These are phyloP conservation scores for Mesembryanthemum crystallinum DNA, from an alignment of 148 eudicot genomes.

Conservation along the genomic window DNA sequence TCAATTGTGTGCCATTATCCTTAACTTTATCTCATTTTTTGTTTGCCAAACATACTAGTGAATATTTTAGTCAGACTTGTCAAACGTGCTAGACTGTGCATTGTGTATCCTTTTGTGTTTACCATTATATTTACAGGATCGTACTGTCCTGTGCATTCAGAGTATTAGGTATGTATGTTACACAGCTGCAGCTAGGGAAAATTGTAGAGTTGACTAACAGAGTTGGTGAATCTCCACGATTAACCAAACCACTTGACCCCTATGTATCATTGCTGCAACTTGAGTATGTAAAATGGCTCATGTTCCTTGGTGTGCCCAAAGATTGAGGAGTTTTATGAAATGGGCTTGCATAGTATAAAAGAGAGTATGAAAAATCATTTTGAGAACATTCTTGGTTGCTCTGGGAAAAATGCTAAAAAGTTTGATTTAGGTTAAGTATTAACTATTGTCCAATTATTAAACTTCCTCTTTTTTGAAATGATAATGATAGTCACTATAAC, in stretches of 20 bases:
- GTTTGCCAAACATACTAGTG: not conserved
- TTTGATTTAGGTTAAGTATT: no score
- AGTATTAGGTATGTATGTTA: not conserved
- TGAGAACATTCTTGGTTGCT: no score
- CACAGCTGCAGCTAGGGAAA: not conserved
- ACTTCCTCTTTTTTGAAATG: no score
- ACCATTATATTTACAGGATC: not conserved
- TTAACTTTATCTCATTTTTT: not conserved
- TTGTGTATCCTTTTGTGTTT: not conserved
- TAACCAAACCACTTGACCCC: not conserved
- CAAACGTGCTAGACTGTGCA: not conserved
- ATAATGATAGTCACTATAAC: no score
- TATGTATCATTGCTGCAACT: not conserved
- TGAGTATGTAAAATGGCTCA: not conserved
- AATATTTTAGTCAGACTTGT: not conserved
- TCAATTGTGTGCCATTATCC: not conserved
- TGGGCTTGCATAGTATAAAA: not conserved
- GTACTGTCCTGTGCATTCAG: not conserved
- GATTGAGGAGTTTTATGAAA: not conserved
- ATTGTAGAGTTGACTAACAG: not conserved
- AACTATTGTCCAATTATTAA: no score
- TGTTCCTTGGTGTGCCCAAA: not conserved
- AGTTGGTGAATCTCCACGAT: not conserved
- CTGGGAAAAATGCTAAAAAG: no score
- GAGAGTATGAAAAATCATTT: not conserved